A percentile compares a stretch with the other conserved stretches of the same genome.
These are phyloP conservation scores for Arabidopsis lyrata DNA, from an alignment of 441 rosid genomes.

Conservation along the genomic window DNA sequence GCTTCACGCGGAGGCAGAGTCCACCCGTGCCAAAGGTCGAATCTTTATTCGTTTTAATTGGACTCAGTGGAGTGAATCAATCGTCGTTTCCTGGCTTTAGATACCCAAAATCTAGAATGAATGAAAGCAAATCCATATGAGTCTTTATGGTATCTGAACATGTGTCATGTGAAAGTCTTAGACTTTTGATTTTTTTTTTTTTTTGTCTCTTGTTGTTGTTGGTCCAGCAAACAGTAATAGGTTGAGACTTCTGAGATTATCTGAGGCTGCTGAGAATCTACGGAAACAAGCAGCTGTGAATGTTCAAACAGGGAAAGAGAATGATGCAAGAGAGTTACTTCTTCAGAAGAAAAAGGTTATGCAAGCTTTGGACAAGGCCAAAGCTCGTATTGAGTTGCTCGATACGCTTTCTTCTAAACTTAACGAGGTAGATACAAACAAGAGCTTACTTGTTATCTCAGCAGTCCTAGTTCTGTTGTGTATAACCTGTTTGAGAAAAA, in stretches of 20 bases:
- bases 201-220: background rate
- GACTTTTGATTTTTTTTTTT: background rate
- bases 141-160: background rate
- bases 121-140: background rate
- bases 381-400: slow-evolving; percentile 71
- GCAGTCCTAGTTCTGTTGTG: background rate
- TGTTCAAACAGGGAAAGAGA: slow-evolving; percentile 69
- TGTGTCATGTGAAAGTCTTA: background rate
- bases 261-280: slow-evolving; percentile 87
- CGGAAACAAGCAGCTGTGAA: slow-evolving; percentile 69
- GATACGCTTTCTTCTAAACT: slow-evolving; percentile 75
- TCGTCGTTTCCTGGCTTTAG: background rate
- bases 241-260: slow-evolving; percentile 76
- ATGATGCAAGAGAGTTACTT: slow-evolving; percentile 80
- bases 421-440: slow-evolving; percentile 57
- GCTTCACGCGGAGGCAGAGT: slow-evolving; percentile 75
- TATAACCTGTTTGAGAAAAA: background rate
- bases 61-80: background rate
- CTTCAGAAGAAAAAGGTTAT: slow-evolving; percentile 84
- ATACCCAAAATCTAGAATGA: slow-evolving; percentile 10
- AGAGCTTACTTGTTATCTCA: slow-evolving; percentile 13
- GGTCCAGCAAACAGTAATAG: slow-evolving; percentile 73
- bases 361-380: slow-evolving; percentile 80
- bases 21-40: slow-evolving; percentile 72
- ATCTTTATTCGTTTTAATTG: slow-evolving; percentile 15